A percentile compares a stretch with the other conserved stretches of the same genome.
phyloP scores from a whole-genome alignment of 768 basidiomycete species.

The Steccherinum ochraceum region DNA sequence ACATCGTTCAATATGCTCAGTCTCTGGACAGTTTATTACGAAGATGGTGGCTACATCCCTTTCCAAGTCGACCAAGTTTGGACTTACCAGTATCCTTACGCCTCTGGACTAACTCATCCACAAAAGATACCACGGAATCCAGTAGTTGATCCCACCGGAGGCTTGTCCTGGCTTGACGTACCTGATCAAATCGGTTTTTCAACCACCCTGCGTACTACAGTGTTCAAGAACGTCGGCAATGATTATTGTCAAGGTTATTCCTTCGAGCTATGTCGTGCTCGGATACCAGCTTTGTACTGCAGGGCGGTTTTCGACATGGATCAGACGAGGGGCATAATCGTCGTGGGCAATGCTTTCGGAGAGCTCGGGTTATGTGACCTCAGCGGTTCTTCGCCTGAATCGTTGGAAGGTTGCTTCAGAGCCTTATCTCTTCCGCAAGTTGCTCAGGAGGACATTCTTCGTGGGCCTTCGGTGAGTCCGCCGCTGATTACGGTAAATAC shows the following conservation, averaged over 20 bases:
- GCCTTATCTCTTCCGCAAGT: too few species aligned
- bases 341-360: conserved; percentile 1
- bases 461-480: too few species aligned
- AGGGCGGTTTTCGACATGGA: background rate
- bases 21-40: background rate
- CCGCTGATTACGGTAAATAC: too few species aligned
- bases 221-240: background rate
- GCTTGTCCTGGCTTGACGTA: background rate
- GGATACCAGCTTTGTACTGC: background rate
- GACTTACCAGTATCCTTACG: background rate
- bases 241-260: background rate
- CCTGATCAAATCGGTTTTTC: background rate
- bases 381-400: background rate
- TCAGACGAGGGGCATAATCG: background rate
- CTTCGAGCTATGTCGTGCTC: background rate
- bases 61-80: background rate
- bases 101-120: background rate
- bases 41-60: background rate
- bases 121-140: background rate
- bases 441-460: too few species aligned
- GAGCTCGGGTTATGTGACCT: background rate
- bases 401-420: background rate
- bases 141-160: background rate
- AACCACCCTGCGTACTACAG: background rate
- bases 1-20: background rate